A percentile compares a stretch with the other conserved stretches of the same genome.
Evolutionary conservation across 2,329 filamentous ascomycete species (phyloP).

Genomic region (Paraconiothyrium sp.): DNA sequence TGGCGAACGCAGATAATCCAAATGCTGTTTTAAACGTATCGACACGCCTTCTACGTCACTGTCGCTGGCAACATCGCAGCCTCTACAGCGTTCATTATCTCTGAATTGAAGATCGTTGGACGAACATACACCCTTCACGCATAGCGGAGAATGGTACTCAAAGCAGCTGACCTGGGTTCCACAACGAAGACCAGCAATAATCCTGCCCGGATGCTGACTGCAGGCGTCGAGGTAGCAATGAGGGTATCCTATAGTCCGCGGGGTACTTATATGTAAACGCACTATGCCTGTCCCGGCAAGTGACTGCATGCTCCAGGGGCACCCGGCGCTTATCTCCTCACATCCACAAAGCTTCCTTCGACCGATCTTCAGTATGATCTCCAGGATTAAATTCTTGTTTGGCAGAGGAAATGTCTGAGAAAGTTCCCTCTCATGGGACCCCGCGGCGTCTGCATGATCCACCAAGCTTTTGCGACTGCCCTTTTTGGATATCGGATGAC

Average conservation of each 20-base stretch:
- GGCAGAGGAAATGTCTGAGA: background rate
- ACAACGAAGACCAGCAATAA: background rate
- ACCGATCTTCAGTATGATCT: background rate
- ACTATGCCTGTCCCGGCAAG: slow-evolving; percentile 17
- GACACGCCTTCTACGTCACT: no score
- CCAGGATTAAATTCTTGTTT: background rate
- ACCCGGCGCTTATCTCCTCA: slow-evolving; percentile 7
- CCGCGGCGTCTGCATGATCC: background rate
- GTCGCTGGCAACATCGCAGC: no score
- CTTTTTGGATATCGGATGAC: background rate
- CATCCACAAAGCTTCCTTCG: slow-evolving; percentile 22
- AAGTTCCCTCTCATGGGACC: background rate
- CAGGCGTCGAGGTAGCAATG: background rate
- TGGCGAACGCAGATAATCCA: no score
- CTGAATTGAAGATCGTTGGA: no score
- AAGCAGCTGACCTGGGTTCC: background rate
- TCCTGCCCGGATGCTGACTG: background rate
- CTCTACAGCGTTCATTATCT: no score
- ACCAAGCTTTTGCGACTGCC: background rate
- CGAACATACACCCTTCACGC: no score
- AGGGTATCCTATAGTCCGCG: background rate
- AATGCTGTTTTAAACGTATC: no score
- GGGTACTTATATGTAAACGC: background rate
- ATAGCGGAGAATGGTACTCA: no score
- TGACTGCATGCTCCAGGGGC: slow-evolving; percentile 3